Evolutionary conservation across 257 asterid species (phyloP), one percentile per base, ranked within the genome.

Genomic region (Petunia axillaris): DNA sequence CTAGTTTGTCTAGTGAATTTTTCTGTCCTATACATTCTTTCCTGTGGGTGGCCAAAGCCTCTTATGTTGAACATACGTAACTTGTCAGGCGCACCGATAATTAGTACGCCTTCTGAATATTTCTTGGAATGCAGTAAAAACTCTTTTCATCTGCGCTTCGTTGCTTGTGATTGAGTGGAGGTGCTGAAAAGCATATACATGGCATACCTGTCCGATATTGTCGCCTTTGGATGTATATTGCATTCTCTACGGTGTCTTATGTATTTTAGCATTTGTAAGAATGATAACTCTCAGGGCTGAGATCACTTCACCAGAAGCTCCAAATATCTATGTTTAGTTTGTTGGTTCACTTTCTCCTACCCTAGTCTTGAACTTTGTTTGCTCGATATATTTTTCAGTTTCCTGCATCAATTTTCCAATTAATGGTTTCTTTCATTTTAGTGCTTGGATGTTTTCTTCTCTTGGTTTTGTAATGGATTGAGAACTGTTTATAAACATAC

Each of bases 361-460:
- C 13, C 77, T 11, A 44, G 44, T 50, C 77, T 71, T 48, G 77
- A 73, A 50, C 44, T 50, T 50, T 73, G 62, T 73, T 73, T 73
- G 78, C 62, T 73, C 78, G 35, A 73, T 6, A 4, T 35, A 73
- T 35, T 73, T 73, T 44, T 50, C 78, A 13, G 37, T 73, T 73
- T 73, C 36, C 78, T 35, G 7, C 36, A 73, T 50, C 11, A 3
- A 73, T 50, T 50, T 48, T 50, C 14, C 78, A 73, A 73, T 50
- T 73, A 50, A 38, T 11, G 62, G 46, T 50, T 48, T 73, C 44
- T 11, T 36, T 48, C 13, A 11, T 73, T 73, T 50, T 73, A 25
- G 78, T 50, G 78, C 62, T 50, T 50, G 44, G 46, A 9, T 48
- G 13, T 50, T 50, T 2, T 0, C 13, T 35, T 73, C 78, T 11